Conservation (phyloP, 176 grass and related monocot species). For the Oryza meyeriana region DNA sequence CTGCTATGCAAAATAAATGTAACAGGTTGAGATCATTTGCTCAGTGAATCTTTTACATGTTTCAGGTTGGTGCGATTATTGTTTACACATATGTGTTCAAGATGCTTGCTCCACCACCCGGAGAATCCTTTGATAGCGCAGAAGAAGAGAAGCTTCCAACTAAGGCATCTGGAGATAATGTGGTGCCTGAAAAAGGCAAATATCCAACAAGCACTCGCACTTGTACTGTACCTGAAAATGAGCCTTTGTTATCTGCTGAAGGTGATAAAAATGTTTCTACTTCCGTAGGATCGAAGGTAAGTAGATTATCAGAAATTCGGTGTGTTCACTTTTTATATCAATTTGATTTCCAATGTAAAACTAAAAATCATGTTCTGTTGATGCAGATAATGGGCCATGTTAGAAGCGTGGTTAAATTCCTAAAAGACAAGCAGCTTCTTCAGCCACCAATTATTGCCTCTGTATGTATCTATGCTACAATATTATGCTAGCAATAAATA, state of each 20-base stretch:
- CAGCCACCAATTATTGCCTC: slow-evolving; percentile 84
- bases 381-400: slow-evolving; percentile 64
- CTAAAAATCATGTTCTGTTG: slow-evolving; percentile 26
- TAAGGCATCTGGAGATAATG: slow-evolving; percentile 40
- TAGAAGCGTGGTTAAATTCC: slow-evolving; percentile 42
- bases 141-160: slow-evolving; percentile 54
- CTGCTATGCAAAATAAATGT: slow-evolving; percentile 1
- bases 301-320: not conserved
- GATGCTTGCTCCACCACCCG: slow-evolving; percentile 94
- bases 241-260: slow-evolving; percentile 54
- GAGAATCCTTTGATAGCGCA: slow-evolving; percentile 65
- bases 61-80: slow-evolving; percentile 96
- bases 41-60: slow-evolving; percentile 15
- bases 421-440: slow-evolving; percentile 81
- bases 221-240: slow-evolving; percentile 47
- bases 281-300: slow-evolving; percentile 42
- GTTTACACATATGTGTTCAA: slow-evolving; percentile 99
- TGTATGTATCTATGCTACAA: slow-evolving; percentile 48
- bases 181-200: slow-evolving; percentile 36
- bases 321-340: not conserved
- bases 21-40: not conserved
- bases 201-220: slow-evolving; percentile 32
- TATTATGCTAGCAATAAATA: slow-evolving; percentile 15
- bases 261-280: slow-evolving; percentile 25
- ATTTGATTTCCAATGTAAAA: slow-evolving; percentile 2